Percentiles rank a stretch among this genome's conserved stretches.
Evolutionary conservation across 2,329 filamentous ascomycete species (phyloP).

Genomic region (Elsinoe australis): DNA sequence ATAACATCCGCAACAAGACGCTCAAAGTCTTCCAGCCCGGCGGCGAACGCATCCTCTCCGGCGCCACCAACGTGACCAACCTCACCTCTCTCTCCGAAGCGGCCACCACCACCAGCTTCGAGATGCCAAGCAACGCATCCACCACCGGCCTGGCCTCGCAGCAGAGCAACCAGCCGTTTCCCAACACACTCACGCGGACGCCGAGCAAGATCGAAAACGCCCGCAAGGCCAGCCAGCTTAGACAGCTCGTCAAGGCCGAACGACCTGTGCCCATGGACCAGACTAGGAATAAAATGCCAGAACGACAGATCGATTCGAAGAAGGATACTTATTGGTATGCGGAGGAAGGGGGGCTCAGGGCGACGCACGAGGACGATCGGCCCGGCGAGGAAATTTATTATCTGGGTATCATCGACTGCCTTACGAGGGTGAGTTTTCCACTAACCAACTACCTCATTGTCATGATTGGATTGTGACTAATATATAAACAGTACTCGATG

Average conservation of each 20-base stretch:
- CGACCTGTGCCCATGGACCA: constrained; percentile 88
- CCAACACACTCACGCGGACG: constrained; percentile 69
- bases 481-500: constrained; percentile 64
- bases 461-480: background rate
- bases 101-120: constrained; percentile 18
- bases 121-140: constrained; percentile 21
- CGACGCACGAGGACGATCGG: constrained; percentile 81
- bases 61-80: constrained; percentile 38
- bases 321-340: constrained; percentile 80
- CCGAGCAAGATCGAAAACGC: constrained; percentile 89
- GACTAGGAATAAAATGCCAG: constrained; percentile 76
- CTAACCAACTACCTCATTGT: background rate
- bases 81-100: constrained; percentile 10
- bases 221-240: constrained; percentile 80
- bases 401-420: constrained; percentile 93
- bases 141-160: constrained; percentile 8
- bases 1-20: constrained; percentile 84
- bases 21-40: constrained; percentile 90
- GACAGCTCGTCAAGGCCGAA: constrained; percentile 87
- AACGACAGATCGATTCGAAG: constrained; percentile 65
- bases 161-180: constrained; percentile 42
- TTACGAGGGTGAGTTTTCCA: constrained; percentile 75
- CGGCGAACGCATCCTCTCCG: constrained; percentile 45
- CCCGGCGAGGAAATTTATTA: constrained; percentile 94
- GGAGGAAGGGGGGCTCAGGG: constrained; percentile 86